These are phyloP conservation scores for Aspergillus proliferans DNA, from an alignment of 2,329 filamentous ascomycete species.

Conservation along the genomic window DNA sequence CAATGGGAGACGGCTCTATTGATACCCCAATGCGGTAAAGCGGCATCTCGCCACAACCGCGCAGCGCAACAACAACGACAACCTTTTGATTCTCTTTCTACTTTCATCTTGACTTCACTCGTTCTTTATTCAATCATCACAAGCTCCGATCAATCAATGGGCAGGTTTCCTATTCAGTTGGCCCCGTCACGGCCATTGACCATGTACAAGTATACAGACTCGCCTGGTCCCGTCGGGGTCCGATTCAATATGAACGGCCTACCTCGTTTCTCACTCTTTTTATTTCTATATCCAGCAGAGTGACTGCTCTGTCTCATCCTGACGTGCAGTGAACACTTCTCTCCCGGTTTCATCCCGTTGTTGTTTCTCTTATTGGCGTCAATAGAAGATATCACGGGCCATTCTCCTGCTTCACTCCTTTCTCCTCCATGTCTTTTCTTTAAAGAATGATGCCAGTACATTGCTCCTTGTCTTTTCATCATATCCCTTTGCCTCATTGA, in stretches of 20 bases:
- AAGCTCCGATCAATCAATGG: constrained; percentile 8
- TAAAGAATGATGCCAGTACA: constrained; percentile 8
- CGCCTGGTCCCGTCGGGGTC: neutral
- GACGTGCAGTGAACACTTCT: neutral
- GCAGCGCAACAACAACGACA: neutral
- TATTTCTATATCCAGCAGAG: neutral
- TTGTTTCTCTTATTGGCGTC: neutral
- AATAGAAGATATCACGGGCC: neutral
- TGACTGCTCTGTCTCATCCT: neutral
- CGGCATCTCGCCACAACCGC: constrained; percentile 1
- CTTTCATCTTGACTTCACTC: constrained; percentile 1
- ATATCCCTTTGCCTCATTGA: neutral
- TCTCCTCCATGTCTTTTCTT: constrained; percentile 1
- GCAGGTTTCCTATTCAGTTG: constrained; percentile 4
- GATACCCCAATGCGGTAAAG: constrained; percentile 18
- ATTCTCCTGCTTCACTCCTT: constrained; percentile 4
- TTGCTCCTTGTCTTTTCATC: constrained; percentile 5
- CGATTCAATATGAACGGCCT: neutral
- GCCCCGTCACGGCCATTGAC: neutral
- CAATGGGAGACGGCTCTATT: constrained; percentile 11
- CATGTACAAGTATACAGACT: neutral
- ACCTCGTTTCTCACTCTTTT: neutral
- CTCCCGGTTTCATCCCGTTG: neutral
- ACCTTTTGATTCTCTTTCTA: neutral
- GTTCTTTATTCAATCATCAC: constrained; percentile 7